Base-by-base conservation (phyloP, 192 early-diverging fungal species). In the Glomus cerebriforme region DNA sequence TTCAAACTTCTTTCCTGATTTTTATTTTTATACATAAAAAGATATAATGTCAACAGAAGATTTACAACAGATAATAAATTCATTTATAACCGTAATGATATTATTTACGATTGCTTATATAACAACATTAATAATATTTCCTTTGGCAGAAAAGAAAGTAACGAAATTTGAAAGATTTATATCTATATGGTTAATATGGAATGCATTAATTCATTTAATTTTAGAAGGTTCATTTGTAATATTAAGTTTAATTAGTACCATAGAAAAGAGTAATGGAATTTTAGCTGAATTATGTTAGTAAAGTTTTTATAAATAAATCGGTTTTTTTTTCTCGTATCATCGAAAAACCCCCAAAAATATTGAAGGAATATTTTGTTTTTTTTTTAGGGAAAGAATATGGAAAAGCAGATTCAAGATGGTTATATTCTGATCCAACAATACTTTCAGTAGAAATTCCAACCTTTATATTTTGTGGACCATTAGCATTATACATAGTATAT, bases 381-480 rank as follows among this genome's bases (percentile, higher is more conserved):
- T 31, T 77, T 13, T 39, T 65, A 83, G 82, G 82, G 82, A 67
- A 83, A 77, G 82, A 83, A 58, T 83, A 83, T 73, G 82, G 74
- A 4, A 80, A 80, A 64, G 82, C 82, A 13, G 82, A 83, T 59
- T 69, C 54, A 39, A 74, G 82, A 35, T 83, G 82, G 82, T 70
- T 74, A 35, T 22, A 62, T n/a, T 72, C 82, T 24, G 82, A 80
- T 39, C 67, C 73, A 3, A 80, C 79, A 19, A 74, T 83, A 47
- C 75, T 83, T 1, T 80, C 82, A 1, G 63, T 83, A 35, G 82
- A 83, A 64, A 74, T 83, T 13, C 47, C 80, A 8, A 83, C 82
- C 4, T 79, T 80, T 7, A 60, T 79, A 31, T 64, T 75, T 31
- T 67, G 45, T 35, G 79, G 79, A 26, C 75, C 75, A 24, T 63